Percentiles rank a stretch among this genome's conserved stretches.
phyloP scores from a whole-genome alignment of 495 filamentous ascomycete species.

The Hypoxylon fuscum region DNA sequence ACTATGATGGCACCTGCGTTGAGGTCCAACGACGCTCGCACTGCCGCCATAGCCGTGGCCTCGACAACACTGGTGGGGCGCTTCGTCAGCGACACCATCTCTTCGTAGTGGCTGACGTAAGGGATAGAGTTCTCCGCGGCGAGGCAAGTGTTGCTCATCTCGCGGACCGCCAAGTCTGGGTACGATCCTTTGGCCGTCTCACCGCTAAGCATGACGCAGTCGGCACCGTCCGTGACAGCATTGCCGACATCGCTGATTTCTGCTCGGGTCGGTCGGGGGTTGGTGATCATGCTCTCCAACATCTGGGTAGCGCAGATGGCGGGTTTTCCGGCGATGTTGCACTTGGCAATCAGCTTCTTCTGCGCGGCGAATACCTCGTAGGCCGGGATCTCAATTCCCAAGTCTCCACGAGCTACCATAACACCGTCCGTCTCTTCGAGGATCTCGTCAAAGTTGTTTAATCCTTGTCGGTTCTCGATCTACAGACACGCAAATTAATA shows the following conservation, averaged over 20 bases:
- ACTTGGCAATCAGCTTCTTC: constrained; percentile 99
- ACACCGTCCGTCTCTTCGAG: constrained; percentile 96
- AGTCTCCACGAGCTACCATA: constrained; percentile 98
- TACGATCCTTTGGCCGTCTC: constrained; percentile 99
- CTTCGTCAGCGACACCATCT: constrained; percentile 82
- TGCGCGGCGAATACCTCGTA: constrained; percentile 98
- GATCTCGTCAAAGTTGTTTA: constrained; percentile 99
- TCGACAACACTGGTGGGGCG: constrained; percentile 87
- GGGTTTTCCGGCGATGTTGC: constrained; percentile 98
- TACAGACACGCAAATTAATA: constrained; percentile 13
- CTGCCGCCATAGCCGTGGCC: constrained; percentile 94
- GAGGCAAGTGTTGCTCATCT: constrained; percentile 98
- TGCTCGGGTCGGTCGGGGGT: constrained; percentile 95
- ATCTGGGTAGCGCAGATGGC: constrained; percentile 84
- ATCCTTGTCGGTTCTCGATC: constrained; percentile 98
- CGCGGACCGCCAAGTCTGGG: constrained; percentile 87
- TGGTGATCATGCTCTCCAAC: constrained; percentile 99
- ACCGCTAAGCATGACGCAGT: constrained; percentile 99
- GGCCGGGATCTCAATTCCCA: constrained; percentile 98
- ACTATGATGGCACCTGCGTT: constrained; percentile 96
- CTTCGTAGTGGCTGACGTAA: constrained; percentile 95
- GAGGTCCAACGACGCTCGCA: constrained; percentile 91
- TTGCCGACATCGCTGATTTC: constrained; percentile 99
- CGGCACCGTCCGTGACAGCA: constrained; percentile 94
- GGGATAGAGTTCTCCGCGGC: constrained; percentile 95